Evolutionary conservation across 768 basidiomycete species (phyloP).

Genomic region (Mrakia blollopis): DNA sequence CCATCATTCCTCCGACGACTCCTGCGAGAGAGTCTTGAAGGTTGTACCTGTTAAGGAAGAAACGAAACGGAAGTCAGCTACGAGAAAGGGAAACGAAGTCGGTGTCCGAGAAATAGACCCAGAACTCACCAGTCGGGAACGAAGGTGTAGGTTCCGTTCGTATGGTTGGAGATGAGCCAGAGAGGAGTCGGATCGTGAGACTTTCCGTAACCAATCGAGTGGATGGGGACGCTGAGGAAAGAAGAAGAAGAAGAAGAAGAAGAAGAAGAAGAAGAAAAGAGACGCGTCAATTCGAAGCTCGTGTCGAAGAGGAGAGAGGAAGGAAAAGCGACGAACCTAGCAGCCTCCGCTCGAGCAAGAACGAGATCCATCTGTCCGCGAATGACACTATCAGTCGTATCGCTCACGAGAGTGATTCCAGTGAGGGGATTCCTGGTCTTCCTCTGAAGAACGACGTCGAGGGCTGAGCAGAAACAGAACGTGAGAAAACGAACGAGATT

Average conservation of each 20-base stretch:
- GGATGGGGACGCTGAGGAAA: slow-evolving; percentile 66
- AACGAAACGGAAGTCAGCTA: neutral
- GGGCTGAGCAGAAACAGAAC: slow-evolving; percentile 50
- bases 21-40: slow-evolving; percentile 87
- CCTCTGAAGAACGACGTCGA: slow-evolving; percentile 91
- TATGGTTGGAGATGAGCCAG: slow-evolving; percentile 99
- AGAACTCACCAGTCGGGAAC: slow-evolving; percentile 32
- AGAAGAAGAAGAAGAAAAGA: no score
- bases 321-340: slow-evolving; percentile 51
- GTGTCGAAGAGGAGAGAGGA: no score
- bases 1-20: slow-evolving; percentile 93
- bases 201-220: slow-evolving; percentile 93
- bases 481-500: neutral
- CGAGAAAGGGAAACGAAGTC: neutral
- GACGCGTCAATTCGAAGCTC: neutral
- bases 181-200: slow-evolving; percentile 95
- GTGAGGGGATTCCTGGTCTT: slow-evolving; percentile 84
- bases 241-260: no score
- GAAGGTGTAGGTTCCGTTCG: slow-evolving; percentile 93
- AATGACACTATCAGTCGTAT: slow-evolving; percentile 83
- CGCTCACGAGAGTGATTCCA: slow-evolving; percentile 88
- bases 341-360: slow-evolving; percentile 92
- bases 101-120: neutral
- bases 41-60: slow-evolving; percentile 55
- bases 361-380: slow-evolving; percentile 98